A percentile compares a stretch with the other conserved stretches of the same genome.
Conservation (phyloP, 805 yeast species). For the Wickerhamiella lipophila region DNA sequence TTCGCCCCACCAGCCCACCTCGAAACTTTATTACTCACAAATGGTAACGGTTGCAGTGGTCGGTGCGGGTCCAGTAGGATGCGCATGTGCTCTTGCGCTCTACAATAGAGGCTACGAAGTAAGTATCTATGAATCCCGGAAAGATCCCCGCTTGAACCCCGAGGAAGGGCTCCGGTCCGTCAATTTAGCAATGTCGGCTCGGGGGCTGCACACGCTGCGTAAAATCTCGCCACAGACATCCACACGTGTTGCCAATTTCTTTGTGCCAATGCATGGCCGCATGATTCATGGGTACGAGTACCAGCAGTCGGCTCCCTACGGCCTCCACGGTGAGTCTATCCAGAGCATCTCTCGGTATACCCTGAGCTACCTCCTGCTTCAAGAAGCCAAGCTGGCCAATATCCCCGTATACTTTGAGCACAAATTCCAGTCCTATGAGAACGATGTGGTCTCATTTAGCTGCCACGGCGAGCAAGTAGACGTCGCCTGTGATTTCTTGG, state of each 20-base stretch:
- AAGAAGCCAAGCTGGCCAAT: conserved; percentile 43
- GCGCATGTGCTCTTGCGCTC: conserved; percentile 71
- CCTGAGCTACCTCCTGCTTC: conserved; percentile 51
- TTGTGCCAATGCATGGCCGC: conserved; percentile 79
- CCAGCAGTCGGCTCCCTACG: conserved; percentile 61
- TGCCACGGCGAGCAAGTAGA: conserved; percentile 18
- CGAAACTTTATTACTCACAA: background rate
- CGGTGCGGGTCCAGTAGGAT: conserved; percentile 89
- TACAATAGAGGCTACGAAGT: conserved; percentile 61
- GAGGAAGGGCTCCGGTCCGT: conserved; percentile 38
- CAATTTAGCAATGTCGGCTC: conserved; percentile 73
- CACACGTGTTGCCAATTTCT: conserved; percentile 39
- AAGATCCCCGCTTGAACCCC: conserved; percentile 44
- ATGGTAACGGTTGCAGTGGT: conserved; percentile 33
- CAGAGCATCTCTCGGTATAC: conserved; percentile 71
- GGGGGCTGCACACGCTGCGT: conserved; percentile 64
- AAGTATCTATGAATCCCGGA: conserved; percentile 54
- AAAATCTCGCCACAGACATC: conserved; percentile 51
- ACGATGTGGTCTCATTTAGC: background rate
- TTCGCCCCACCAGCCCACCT: no score
- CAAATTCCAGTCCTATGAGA: conserved; percentile 33
- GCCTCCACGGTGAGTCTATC: conserved; percentile 68
- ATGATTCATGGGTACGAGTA: conserved; percentile 73
- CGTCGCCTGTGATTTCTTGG: conserved; percentile 32
- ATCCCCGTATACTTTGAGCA: conserved; percentile 42